These are phyloP conservation scores for Nematocida minor DNA, from an alignment of 371 early-diverging fungal species.

Conservation along the genomic window DNA sequence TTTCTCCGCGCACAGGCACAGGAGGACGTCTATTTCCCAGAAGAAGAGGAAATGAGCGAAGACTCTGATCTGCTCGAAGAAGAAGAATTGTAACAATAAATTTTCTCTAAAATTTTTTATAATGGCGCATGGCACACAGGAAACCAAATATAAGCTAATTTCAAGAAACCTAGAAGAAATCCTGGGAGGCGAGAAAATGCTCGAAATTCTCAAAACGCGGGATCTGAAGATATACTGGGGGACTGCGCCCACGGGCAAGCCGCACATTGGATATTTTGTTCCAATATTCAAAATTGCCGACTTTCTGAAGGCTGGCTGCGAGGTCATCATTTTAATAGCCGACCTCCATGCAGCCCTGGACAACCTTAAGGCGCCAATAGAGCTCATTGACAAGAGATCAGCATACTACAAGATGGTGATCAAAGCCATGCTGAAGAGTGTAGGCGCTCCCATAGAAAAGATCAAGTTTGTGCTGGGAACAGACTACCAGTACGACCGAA, in stretches of 20 bases:
- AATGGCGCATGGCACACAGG: not conserved
- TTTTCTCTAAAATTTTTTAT: constrained; percentile 37
- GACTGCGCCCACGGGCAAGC: constrained; percentile 92
- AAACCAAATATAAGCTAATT: constrained; percentile 76
- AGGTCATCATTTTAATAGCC: constrained; percentile 86
- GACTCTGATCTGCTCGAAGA: constrained; percentile 24
- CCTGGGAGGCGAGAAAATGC: constrained; percentile 80
- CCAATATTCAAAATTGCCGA: constrained; percentile 94
- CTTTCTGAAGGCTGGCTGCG: constrained; percentile 83
- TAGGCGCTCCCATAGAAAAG: constrained; percentile 76
- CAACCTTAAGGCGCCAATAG: constrained; percentile 93
- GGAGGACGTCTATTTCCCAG: constrained; percentile 42
- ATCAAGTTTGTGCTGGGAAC: constrained; percentile 78
- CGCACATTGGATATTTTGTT: constrained; percentile 95
- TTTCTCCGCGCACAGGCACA: constrained; percentile 18
- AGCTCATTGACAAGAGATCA: constrained; percentile 77
- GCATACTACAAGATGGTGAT: constrained; percentile 86
- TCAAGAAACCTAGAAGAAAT: constrained; percentile 89
- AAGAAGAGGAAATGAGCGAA: constrained; percentile 22
- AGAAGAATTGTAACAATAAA: constrained; percentile 18
- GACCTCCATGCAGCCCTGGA: constrained; percentile 97
- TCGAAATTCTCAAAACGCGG: constrained; percentile 75
- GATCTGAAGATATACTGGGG: constrained; percentile 96
- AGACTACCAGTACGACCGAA: constrained; percentile 74
- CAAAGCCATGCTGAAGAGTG: constrained; percentile 76